Base-by-base conservation (phyloP, 768 basidiomycete species). In the Auriculariales sp. region DNA sequence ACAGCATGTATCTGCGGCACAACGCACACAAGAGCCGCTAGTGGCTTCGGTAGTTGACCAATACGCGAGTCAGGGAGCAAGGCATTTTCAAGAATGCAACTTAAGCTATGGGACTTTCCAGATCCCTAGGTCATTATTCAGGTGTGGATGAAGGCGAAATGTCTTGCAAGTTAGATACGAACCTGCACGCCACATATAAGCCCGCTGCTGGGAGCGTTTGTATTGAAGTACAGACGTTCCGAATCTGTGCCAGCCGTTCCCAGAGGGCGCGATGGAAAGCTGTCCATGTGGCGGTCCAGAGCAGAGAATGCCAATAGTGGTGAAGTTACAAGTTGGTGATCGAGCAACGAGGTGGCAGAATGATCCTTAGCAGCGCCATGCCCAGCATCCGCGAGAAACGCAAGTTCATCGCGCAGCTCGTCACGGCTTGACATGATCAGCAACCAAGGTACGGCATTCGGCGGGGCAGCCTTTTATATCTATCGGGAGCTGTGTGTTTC, bases 71-170 rank as follows among this genome's bases (percentile, higher is more conserved):
- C 70, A 12, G 66, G 62, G n/a, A 85, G 72, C 7, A 85, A 65
- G 77, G 84, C 81, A 52, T 69, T 79, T 58, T 86, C 84, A 0
- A 86, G 58, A 4, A 86, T 66, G 0, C 79, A 73, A 0, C 81
- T 77, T 2, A 83, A 74, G 0, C 80, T 83, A 47, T 86, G 83
- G 0, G 81, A 83, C 56, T 86, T 85, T 10, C 83, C 83, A 0
- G 82, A 79, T 0, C 83, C 81, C 65, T 53, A 25, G 39, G n/a
- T n/a, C n/a, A n/a, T n/a, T n/a, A n/a, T n/a, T n/a, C n/a, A n/a
- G n/a, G n/a, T n/a, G n/a, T n/a, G n/a, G n/a, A n/a, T n/a, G n/a
- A n/a, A n/a, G n/a, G n/a, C n/a, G n/a, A n/a, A n/a, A n/a, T n/a
- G n/a, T n/a, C n/a, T n/a, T n/a, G n/a, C n/a, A n/a, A n/a, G n/a